phyloP scores from a whole-genome alignment of 371 early-diverging fungal species.

The Lichtheimia ramosa region DNA sequence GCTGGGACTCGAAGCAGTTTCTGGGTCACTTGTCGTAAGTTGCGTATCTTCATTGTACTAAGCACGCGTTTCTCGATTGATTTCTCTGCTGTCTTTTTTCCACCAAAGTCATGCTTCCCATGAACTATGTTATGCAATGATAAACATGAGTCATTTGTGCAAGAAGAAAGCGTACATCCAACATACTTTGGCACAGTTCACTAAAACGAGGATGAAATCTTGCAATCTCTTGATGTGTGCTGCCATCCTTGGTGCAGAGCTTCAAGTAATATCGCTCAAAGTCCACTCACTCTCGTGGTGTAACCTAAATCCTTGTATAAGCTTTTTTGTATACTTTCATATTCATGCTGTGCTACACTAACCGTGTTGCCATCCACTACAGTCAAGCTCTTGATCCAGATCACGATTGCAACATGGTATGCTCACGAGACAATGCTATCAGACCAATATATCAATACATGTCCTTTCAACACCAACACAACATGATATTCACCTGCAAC shows the following conservation, averaged over 20 bases:
- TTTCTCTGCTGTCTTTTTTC: constrained; percentile 16
- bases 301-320: constrained; percentile 24
- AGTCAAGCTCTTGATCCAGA: constrained; percentile 28
- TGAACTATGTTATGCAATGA: constrained; percentile 35
- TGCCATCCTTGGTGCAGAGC: constrained; percentile 40
- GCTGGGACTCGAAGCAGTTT: constrained; percentile 37
- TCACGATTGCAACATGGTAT: constrained; percentile 30
- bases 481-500: constrained; percentile 6
- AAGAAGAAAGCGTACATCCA: not conserved
- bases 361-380: constrained; percentile 46
- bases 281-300: constrained; percentile 57
- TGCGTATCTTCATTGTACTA: constrained; percentile 43
- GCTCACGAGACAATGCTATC: constrained; percentile 24
- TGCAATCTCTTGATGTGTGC: constrained; percentile 37
- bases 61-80: constrained; percentile 49
- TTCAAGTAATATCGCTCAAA: constrained; percentile 77
- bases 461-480: constrained; percentile 18
- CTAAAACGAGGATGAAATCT: constrained; percentile 57
- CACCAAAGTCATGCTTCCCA: constrained; percentile 54
- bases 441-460: not conserved
- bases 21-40: constrained; percentile 38
- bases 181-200: constrained; percentile 52
- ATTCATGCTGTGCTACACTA: constrained; percentile 1
- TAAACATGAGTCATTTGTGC: not conserved
- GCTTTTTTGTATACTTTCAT: not conserved